Base-by-base conservation (phyloP, 2,329 filamentous ascomycete genomes). In the Aureobasidium melanogenum region DNA sequence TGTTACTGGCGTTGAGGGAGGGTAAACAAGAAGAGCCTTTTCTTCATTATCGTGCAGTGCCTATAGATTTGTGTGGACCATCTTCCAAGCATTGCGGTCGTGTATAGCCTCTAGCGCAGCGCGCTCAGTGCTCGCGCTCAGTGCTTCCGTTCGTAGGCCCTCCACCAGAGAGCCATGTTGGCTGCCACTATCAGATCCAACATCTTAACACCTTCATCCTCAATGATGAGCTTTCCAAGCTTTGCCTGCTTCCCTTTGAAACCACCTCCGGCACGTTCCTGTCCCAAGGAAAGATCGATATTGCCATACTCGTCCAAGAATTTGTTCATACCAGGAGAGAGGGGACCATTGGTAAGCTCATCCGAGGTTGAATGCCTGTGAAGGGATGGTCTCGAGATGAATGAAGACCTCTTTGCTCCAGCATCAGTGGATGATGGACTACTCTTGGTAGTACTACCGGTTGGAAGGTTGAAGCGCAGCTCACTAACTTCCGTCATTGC, bases 111-210 rank as follows among this genome's bases (percentile, higher is more conserved):
- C 47, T 32, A 24, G 50, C 50, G 36, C 36, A 52, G 38, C 48
- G 32, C 48, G 48, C 44, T 47, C 43, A 47, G 43, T 47, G 43
- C 43, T 48, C 46, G 36, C 22, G 30, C 41, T 57, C 41, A 59
- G 66, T 62, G 65, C 10, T 62, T 62, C 59, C 64, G 67, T 58
- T 90, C 88, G 83, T 91, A 97, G 4, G 89, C 85, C 67, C 86
- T 86, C 92, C 93, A 97, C 90, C 92, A 99, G 17, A 97, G 78
- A 1, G 89, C 91, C 75, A 99, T 84, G 70, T 96, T 97, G 12
- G 91, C 88, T 4, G 93, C 90, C 22, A 99, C 90, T 0, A 96
- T 79, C 62, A 99, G 74, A 78, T 99, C 94, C 68, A 97, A 75
- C 93, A 99, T 97, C 78, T 88, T 96, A 66, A 96, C 76, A 0